Evolutionary conservation across 2,329 filamentous ascomycete genomes (phyloP).

Genomic region (Corynespora cassiicola): DNA sequence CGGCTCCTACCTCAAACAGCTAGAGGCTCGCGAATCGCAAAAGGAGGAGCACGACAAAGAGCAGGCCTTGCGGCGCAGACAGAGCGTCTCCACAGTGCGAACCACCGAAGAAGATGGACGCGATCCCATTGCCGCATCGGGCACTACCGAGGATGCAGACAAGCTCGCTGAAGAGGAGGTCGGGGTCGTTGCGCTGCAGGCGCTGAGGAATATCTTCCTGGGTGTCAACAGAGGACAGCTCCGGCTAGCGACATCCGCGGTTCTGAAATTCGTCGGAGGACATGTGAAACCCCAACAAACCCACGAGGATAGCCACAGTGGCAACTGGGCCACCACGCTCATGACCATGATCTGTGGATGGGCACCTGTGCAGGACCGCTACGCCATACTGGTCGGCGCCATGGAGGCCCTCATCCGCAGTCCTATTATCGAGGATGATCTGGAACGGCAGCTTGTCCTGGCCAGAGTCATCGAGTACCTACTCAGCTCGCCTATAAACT

Average conservation of each 20-base stretch:
- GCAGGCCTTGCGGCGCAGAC: constrained; percentile 68
- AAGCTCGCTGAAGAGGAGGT: constrained; percentile 89
- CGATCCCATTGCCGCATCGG: constrained; percentile 71
- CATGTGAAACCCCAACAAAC: constrained; percentile 36
- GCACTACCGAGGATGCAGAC: constrained; percentile 85
- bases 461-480: constrained; percentile 81
- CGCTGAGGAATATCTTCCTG: constrained; percentile 84
- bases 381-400: constrained; percentile 82
- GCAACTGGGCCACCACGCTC: constrained; percentile 81
- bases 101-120: constrained; percentile 75
- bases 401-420: constrained; percentile 77
- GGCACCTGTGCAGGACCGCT: constrained; percentile 94
- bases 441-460: constrained; percentile 77
- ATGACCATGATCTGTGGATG: constrained; percentile 82
- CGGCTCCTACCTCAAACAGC: constrained; percentile 70
- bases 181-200: constrained; percentile 81
- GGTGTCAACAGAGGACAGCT: constrained; percentile 84
- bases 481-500: constrained; percentile 85
- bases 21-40: constrained; percentile 71
- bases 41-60: constrained; percentile 74
- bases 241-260: constrained; percentile 73
- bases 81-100: constrained; percentile 79
- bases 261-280: constrained; percentile 73
- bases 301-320: constrained; percentile 55
- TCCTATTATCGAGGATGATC: constrained; percentile 71